These are phyloP conservation scores for Isochrysis galbana DNA, from an alignment of 78 protist species.

Conservation along the genomic window DNA sequence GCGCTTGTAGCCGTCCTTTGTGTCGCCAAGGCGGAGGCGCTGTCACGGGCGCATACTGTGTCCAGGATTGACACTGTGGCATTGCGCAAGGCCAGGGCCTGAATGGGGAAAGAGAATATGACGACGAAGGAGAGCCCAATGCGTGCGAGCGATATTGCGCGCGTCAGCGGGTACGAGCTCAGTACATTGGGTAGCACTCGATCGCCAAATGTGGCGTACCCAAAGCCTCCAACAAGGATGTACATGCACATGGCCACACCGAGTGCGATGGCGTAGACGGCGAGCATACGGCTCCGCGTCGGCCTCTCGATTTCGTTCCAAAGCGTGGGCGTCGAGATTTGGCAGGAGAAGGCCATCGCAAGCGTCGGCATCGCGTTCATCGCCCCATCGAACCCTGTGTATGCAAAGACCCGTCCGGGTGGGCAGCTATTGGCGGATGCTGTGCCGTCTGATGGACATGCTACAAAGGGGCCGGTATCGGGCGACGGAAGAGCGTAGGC, in stretches of 20 bases:
- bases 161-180: background rate
- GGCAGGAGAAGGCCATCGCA: background rate
- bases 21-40: too few relatives aligned
- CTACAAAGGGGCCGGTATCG: background rate
- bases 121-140: background rate
- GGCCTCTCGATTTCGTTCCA: background rate
- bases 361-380: background rate
- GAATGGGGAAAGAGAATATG: constrained; percentile 4
- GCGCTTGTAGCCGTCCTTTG: too few relatives aligned
- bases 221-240: background rate
- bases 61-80: too few relatives aligned
- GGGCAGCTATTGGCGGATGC: background rate
- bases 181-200: background rate
- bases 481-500: background rate
- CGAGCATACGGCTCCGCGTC: background rate
- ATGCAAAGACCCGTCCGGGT: background rate
- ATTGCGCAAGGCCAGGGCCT: background rate
- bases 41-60: too few relatives aligned
- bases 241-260: background rate
- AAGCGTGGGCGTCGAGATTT: background rate
- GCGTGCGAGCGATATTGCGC: background rate
- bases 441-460: background rate
- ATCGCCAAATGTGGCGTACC: background rate
- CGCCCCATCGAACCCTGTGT: background rate
- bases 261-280: background rate